Base-by-base conservation (phyloP, 176 grass and related monocot genomes). In the Areca catechu region DNA sequence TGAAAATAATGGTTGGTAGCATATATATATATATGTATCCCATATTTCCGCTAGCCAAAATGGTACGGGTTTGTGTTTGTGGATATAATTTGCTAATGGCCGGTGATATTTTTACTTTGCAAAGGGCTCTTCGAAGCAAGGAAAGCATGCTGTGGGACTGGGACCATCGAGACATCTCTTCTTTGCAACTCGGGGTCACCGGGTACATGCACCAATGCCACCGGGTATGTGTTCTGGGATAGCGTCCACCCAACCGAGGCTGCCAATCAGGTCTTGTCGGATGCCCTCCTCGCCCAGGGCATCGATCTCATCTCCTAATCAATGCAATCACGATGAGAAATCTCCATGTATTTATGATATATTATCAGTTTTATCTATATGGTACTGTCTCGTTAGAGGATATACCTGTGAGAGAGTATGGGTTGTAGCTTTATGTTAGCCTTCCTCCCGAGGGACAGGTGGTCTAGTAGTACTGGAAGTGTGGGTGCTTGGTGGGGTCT, bases 141-240 rank as follows among this genome's bases (percentile, higher is more conserved):
- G 51, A 76, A 71, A 19, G 92, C 83, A 47, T 96, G 92, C 70
- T 96, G 86, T 48, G 92, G 86, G 34, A 96, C 86, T 22, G 92
- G 92, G 51, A 96, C 83, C n/a, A 79, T 96, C 43, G 86, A 96
- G 83, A 85, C 86, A 29, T 96, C 92, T 29, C 61, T 96, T 58
- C 80, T 91, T 15, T 91, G 92, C 77, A 64, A 88, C 63, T 60
- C 79, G 64, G 49, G 72, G 1, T 68, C 86, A 21, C 52, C 68
- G 20, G 92, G 92, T 61, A 96, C 86, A 52, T 96, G 92, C 80
- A 22, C 52, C 51, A 81, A 96, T 69, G 86, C 92, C 50, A 86
- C 92, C 0, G 86, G 83, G 0, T 96, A 91, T 67, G 86, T 96
- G 49, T 96, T 96, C 86, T 91, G 86, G 92, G 92, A 96, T 73